phyloP scores from a whole-genome alignment of 2,329 filamentous ascomycete genomes.

The Trichophyton equinum region DNA sequence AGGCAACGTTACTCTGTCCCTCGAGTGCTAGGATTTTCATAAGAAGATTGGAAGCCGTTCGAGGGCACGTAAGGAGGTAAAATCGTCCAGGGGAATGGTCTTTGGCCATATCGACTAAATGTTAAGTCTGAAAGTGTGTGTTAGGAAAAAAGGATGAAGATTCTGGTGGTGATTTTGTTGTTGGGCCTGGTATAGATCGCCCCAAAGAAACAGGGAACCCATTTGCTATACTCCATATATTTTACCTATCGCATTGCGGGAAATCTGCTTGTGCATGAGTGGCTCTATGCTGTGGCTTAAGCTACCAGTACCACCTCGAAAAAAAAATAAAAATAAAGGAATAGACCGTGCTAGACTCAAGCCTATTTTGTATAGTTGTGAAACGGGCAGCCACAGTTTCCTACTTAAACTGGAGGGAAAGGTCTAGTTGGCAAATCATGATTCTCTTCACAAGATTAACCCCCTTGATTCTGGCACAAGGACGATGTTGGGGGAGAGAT shows the following conservation, averaged over 20 bases:
- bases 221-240: not conserved
- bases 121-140: not conserved
- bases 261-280: not conserved
- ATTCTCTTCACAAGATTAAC: not conserved
- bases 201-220: not conserved
- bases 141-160: not conserved
- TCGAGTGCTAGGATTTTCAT: slow-evolving; percentile 20
- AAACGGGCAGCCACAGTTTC: no score
- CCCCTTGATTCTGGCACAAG: not conserved
- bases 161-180: not conserved
- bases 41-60: slow-evolving; percentile 24
- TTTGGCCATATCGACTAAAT: not conserved
- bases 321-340: not conserved
- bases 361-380: no score
- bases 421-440: not conserved
- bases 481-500: not conserved
- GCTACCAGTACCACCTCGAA: not conserved
- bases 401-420: no score
- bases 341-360: no score
- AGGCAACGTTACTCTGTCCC: slow-evolving; percentile 16
- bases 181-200: no score
- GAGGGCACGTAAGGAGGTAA: slow-evolving; percentile 18
- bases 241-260: not conserved
- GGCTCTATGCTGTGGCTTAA: not conserved
- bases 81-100: slow-evolving; percentile 6